These are phyloP conservation scores for Reutealis trisperma DNA, from an alignment of 345 rosid species.

Conservation along the genomic window DNA sequence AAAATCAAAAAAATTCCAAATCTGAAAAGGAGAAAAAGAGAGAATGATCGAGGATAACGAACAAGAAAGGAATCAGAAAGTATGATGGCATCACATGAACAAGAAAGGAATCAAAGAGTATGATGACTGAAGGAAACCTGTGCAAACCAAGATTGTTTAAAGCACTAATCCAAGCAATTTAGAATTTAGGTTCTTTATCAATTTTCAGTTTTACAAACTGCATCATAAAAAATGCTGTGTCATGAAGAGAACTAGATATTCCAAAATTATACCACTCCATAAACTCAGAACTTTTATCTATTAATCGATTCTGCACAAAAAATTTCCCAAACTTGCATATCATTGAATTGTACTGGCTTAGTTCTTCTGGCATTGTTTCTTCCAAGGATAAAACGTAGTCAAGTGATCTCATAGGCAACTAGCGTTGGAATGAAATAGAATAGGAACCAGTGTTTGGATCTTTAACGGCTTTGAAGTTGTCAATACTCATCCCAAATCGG, in stretches of 20 bases:
- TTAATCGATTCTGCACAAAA: neutral
- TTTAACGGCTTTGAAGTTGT: slow-evolving; percentile 92
- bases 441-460: slow-evolving; percentile 95
- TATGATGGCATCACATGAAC: neutral
- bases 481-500: slow-evolving; percentile 85
- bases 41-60: no score
- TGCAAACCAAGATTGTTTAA: neutral
- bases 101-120: neutral
- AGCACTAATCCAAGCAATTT: neutral
- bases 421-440: slow-evolving; percentile 76
- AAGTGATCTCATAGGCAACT: neutral
- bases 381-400: neutral
- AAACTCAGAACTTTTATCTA: neutral
- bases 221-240: neutral
- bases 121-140: neutral
- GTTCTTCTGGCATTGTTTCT: slow-evolving; percentile 1
- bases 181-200: neutral
- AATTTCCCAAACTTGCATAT: neutral
- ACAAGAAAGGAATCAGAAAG: no score
- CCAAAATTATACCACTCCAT: neutral
- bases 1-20: no score
- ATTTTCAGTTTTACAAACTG: slow-evolving; percentile 8
- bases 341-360: slow-evolving; percentile 1
- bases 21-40: no score
- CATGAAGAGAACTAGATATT: neutral